phyloP scores from a whole-genome alignment of 2,329 filamentous ascomycete genomes.

The Botrytis byssoidea region DNA sequence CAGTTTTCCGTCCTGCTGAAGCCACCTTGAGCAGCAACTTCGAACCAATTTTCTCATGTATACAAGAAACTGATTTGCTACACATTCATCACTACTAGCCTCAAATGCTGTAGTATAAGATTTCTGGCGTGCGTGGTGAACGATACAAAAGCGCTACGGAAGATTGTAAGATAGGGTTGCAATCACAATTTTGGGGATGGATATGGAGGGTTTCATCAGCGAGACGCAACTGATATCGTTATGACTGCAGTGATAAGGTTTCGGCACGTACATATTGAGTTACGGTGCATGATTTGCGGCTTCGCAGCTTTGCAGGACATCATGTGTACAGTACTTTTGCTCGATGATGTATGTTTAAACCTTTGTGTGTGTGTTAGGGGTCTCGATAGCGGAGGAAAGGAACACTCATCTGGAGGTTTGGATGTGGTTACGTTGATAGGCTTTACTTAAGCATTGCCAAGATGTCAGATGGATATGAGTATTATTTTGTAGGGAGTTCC shows the following conservation, averaged over 20 bases:
- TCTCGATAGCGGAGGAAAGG: not conserved
- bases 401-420: not conserved
- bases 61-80: not conserved
- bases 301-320: not conserved
- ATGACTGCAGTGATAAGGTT: not conserved
- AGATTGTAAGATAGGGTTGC: not conserved
- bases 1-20: not conserved
- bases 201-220: not conserved
- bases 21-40: not conserved
- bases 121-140: not conserved
- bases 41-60: not conserved
- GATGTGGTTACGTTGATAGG: not conserved
- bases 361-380: not conserved
- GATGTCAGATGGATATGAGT: not conserved
- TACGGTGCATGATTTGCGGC: not conserved
- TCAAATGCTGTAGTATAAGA: not conserved
- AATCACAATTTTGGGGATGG: not conserved
- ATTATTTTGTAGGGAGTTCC: not conserved
- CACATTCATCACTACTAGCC: not conserved
- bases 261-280: not conserved
- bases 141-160: not conserved
- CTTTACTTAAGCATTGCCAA: not conserved
- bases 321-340: not conserved
- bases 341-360: not conserved
- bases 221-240: not conserved